phyloP scores from a whole-genome alignment of 805 yeast genomes.

The Schwanniomyces sp. region DNA sequence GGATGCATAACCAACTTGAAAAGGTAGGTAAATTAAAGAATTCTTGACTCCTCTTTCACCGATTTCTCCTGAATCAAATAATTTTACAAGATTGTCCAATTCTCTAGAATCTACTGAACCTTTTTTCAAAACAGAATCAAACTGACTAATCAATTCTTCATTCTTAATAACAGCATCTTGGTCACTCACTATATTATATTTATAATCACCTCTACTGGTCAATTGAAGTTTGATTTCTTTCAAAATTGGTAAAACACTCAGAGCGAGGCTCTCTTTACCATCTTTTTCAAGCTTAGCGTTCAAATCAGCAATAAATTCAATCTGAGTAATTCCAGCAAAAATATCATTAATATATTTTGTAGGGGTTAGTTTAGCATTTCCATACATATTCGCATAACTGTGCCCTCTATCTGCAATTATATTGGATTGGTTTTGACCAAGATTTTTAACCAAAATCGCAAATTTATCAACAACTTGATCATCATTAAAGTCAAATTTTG shows the following conservation, averaged over 20 bases:
- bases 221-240: constrained; percentile 44
- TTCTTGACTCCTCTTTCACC: constrained; percentile 17
- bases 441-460: constrained; percentile 65
- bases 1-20: constrained; percentile 85
- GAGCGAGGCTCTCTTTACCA: constrained; percentile 33
- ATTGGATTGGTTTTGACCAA: constrained; percentile 76
- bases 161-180: constrained; percentile 34
- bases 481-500: constrained; percentile 57
- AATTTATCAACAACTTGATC: constrained; percentile 57
- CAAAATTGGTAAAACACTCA: constrained; percentile 66
- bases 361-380: constrained; percentile 62
- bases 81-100: constrained; percentile 13
- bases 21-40: constrained; percentile 69
- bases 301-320: constrained; percentile 64
- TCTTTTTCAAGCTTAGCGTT: constrained; percentile 45
- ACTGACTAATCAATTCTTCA: constrained; percentile 33
- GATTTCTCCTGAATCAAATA: constrained; percentile 13
- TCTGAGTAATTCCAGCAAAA: constrained; percentile 75
- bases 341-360: constrained; percentile 61
- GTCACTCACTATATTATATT: constrained; percentile 61
- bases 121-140: constrained; percentile 20
- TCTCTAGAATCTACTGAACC: constrained; percentile 7
- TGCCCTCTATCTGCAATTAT: constrained; percentile 88
- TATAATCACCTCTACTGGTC: constrained; percentile 43
- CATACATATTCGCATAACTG: constrained; percentile 68